These are phyloP conservation scores for Trypanosomatidae sp. DNA, from an alignment of 208 protist species.

Conservation along the genomic window DNA sequence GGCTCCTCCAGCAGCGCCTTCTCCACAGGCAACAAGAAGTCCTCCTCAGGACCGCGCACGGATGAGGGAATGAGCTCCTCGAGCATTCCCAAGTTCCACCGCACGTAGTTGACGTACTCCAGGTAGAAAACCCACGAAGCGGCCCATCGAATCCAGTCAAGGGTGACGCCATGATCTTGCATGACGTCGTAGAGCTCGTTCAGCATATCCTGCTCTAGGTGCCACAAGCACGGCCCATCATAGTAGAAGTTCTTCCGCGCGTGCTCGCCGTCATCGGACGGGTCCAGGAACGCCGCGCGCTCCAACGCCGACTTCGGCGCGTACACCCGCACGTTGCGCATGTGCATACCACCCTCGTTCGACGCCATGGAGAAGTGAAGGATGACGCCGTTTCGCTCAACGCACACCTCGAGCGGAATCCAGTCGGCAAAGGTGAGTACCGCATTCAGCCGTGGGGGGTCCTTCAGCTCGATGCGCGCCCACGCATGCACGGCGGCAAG, in stretches of 20 bases:
- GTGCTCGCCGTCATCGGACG: conserved; percentile 48
- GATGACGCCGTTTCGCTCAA: conserved; percentile 73
- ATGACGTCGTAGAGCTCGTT: conserved; percentile 88
- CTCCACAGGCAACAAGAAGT: conserved; percentile 63
- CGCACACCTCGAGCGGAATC: conserved; percentile 70
- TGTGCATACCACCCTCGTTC: conserved; percentile 83
- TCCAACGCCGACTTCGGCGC: conserved; percentile 17
- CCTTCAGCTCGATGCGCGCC: conserved; percentile 49
- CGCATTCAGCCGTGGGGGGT: conserved; percentile 63
- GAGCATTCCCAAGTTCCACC: conserved; percentile 65
- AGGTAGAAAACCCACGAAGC: conserved; percentile 79
- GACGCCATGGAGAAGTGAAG: conserved; percentile 76
- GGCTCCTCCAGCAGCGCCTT: conserved; percentile 48
- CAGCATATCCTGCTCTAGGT: conserved; percentile 80
- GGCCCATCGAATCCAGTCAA: conserved; percentile 76
- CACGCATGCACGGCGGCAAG: conserved; percentile 61
- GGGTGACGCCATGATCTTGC: conserved; percentile 78
- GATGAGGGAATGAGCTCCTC: conserved; percentile 62
- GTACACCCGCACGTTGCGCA: conserved; percentile 88
- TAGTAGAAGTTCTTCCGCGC: conserved; percentile 71
- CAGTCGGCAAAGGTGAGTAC: conserved; percentile 76
- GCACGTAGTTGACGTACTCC: conserved; percentile 66
- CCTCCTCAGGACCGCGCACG: conserved; percentile 54
- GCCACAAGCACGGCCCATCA: conserved; percentile 83
- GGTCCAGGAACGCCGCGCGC: conserved; percentile 25